phyloP scores from a whole-genome alignment of 106 monocot species.

The Allium fistulosum region DNA sequence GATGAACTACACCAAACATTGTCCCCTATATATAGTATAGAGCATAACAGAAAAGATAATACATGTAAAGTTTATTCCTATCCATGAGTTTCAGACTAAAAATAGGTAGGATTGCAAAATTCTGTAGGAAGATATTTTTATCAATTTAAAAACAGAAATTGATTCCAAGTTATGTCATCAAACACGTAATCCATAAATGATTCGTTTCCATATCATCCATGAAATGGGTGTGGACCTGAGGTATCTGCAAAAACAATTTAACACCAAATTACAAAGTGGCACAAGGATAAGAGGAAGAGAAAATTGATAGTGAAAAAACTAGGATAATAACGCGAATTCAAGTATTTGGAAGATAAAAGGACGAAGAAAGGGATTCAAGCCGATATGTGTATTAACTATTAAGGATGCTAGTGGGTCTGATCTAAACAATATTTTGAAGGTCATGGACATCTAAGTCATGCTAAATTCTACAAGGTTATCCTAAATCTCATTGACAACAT shows the following conservation, averaged over 20 bases:
- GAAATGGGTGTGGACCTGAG: constrained; percentile 4
- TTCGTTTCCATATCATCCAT: constrained; percentile 2
- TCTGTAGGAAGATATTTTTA: constrained; percentile 5
- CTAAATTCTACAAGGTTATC: too few relatives aligned
- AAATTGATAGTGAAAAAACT: not conserved
- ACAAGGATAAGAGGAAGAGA: not conserved
- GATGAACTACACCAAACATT: not conserved
- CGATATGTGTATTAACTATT: not conserved
- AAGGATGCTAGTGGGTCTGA: not conserved
- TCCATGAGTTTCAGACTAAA: constrained; percentile 2
- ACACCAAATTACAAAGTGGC: not conserved
- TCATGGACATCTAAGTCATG: too few relatives aligned
- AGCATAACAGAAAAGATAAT: not conserved
- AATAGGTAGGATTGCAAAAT: not conserved
- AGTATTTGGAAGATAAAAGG: too few relatives aligned
- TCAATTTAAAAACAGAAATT: not conserved
- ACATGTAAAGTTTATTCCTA: constrained; percentile 2
- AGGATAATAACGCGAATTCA: not conserved
- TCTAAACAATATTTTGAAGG: too few relatives aligned
- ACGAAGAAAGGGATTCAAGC: too few relatives aligned
- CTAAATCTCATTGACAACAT: too few relatives aligned
- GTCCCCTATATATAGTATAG: constrained; percentile 25
- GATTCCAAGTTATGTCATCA: constrained; percentile 3
- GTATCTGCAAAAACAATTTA: constrained; percentile 1
- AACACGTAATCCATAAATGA: not conserved